These are phyloP conservation scores for Backusella sp. DNA, from an alignment of 192 early-diverging fungal genomes.

Conservation along the genomic window DNA sequence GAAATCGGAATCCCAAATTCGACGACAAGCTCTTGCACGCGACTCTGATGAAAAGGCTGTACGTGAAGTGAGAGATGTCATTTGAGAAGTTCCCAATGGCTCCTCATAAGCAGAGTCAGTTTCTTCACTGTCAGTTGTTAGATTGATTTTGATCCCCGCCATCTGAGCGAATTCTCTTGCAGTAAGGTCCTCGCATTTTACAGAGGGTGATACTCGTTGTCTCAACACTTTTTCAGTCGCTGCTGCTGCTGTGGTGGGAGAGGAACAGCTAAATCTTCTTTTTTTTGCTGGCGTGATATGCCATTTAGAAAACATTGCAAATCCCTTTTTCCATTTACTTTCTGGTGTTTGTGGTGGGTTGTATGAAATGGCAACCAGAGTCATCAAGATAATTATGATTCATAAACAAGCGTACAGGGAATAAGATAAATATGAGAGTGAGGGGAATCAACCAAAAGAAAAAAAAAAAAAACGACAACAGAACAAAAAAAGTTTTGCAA, in stretches of 20 bases:
- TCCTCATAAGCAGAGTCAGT: not conserved
- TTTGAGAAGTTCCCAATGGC: not conserved
- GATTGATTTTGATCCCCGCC: constrained; percentile 27
- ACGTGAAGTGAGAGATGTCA: constrained; percentile 7
- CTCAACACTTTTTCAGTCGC: constrained; percentile 24
- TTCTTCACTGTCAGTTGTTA: not conserved
- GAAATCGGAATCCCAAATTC: constrained; percentile 19
- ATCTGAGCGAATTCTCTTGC: constrained; percentile 38
- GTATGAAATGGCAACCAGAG: constrained; percentile 12
- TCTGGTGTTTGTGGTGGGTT: constrained; percentile 12
- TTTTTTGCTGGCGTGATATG: not conserved
- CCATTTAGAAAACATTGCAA: constrained; percentile 16
- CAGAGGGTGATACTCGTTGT: not conserved
- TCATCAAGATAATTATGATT: constrained; percentile 15
- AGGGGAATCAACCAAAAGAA: not conserved
- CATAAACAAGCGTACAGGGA: constrained; percentile 1
- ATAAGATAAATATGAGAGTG: not conserved
- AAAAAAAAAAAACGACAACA: constrained; percentile 4
- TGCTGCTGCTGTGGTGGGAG: constrained; percentile 17
- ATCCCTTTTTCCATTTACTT: constrained; percentile 17
- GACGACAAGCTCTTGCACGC: constrained; percentile 9
- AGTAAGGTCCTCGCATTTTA: constrained; percentile 33
- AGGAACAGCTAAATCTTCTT: not conserved
- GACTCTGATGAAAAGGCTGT: constrained; percentile 7
- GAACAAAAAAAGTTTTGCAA: not conserved